A percentile compares a stretch with the other conserved stretches of the same genome.
phyloP scores from a whole-genome alignment of 768 basidiomycete genomes.

The Suillus occidentalis region DNA sequence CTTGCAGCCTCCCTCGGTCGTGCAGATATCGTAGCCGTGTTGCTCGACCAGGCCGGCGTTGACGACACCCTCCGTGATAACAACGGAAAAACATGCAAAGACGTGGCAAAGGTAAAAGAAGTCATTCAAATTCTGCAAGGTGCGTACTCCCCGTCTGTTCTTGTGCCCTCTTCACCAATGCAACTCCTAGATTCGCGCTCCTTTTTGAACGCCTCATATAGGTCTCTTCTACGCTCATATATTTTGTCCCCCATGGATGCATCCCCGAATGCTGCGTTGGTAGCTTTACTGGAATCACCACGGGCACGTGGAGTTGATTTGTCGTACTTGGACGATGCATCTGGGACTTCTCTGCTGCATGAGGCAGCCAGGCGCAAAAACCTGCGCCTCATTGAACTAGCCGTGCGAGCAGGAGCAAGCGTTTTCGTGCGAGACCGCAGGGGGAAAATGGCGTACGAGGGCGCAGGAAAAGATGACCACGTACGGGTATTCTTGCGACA shows the following conservation, averaged over 20 bases:
- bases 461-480: constrained; percentile 74
- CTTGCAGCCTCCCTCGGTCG: constrained; percentile 73
- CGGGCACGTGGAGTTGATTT: constrained; percentile 74
- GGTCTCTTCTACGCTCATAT: constrained; percentile 71
- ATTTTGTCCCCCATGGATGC: constrained; percentile 55
- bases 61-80: constrained; percentile 75
- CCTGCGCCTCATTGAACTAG: constrained; percentile 78
- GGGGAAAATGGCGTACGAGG: constrained; percentile 70
- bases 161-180: neutral
- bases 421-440: constrained; percentile 80
- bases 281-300: constrained; percentile 65
- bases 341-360: constrained; percentile 79
- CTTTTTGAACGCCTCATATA: constrained; percentile 72
- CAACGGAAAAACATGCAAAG: constrained; percentile 65
- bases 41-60: constrained; percentile 77
- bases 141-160: constrained; percentile 26
- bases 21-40: constrained; percentile 66
- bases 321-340: constrained; percentile 74
- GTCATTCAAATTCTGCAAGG: constrained; percentile 67
- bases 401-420: constrained; percentile 82
- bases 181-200: constrained; percentile 66
- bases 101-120: constrained; percentile 73
- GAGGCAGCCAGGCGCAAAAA: constrained; percentile 85
- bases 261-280: constrained; percentile 44
- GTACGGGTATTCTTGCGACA: constrained; percentile 83